These are phyloP conservation scores for Plasmodium berghei DNA, from an alignment of 169 alveolate genomes.

Conservation along the genomic window DNA sequence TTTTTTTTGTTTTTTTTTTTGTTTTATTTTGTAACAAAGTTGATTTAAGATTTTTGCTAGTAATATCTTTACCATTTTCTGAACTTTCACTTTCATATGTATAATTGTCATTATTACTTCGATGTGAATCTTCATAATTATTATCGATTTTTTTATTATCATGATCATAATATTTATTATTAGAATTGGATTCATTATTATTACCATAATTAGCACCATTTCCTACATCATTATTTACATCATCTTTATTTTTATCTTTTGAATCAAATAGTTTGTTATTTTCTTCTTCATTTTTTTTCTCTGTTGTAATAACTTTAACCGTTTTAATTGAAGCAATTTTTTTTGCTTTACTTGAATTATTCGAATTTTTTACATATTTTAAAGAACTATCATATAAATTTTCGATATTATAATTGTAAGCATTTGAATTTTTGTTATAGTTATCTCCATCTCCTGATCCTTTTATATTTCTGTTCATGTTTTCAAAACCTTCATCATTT, in stretches of 20 bases:
- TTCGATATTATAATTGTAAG: slow-evolving; percentile 63
- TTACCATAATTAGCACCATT: not conserved
- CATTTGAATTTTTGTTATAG: not conserved
- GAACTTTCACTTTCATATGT: slow-evolving; percentile 46
- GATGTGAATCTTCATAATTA: slow-evolving; percentile 8
- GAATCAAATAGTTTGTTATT: not conserved
- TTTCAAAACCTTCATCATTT: slow-evolving; percentile 34
- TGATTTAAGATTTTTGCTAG: slow-evolving; percentile 70
- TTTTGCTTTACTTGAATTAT: slow-evolving; percentile 45
- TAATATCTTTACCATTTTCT: slow-evolving; percentile 60
- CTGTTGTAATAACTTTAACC: slow-evolving; percentile 72
- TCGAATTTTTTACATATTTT: slow-evolving; percentile 70
- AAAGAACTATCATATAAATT: slow-evolving; percentile 61
- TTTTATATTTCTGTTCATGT: slow-evolving; percentile 23
- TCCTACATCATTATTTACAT: slow-evolving; percentile 21
- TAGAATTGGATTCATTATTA: slow-evolving; percentile 21
- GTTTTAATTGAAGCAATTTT: slow-evolving; percentile 46
- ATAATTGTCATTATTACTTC: slow-evolving; percentile 33
- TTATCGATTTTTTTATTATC: slow-evolving; percentile 38
- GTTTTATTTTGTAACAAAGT: slow-evolving; percentile 49
- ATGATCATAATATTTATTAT: slow-evolving; percentile 9
- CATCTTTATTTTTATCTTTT: slow-evolving; percentile 47
- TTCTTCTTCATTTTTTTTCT: slow-evolving; percentile 62
- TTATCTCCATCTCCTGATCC: not conserved
- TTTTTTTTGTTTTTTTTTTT: slow-evolving; percentile 54